A percentile compares a stretch with the other conserved stretches of the same genome.
Conservation (phyloP, 768 basidiomycete species). For the Tubosaeta sp. region DNA sequence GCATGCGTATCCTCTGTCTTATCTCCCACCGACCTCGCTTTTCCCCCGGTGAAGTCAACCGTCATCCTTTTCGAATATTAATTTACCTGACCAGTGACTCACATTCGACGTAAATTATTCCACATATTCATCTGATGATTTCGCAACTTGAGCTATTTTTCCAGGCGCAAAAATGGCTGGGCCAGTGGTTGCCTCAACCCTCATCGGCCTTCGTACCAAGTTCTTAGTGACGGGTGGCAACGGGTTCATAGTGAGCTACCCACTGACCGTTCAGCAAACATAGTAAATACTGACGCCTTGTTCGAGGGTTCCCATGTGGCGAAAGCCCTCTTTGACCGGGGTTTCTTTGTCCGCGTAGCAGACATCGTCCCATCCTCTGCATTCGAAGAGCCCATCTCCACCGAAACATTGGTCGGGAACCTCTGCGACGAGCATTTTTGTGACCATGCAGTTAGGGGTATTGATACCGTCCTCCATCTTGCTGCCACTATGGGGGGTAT, state of each 20-base stretch:
- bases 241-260: slow-evolving; percentile 47
- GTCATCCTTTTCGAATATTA: neutral
- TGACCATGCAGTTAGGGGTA: slow-evolving; percentile 34
- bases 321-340: slow-evolving; percentile 30
- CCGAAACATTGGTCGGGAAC: slow-evolving; percentile 42
- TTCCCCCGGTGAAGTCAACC: neutral
- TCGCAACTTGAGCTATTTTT: too few relatives aligned
- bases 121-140: neutral
- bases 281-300: neutral
- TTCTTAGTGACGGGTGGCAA: slow-evolving; percentile 48
- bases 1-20: neutral
- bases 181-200: neutral
- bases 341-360: slow-evolving; percentile 39
- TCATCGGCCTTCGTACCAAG: slow-evolving; percentile 2
- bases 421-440: slow-evolving; percentile 43
- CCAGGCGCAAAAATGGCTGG: neutral
- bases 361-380: slow-evolving; percentile 34
- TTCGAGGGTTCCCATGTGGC: slow-evolving; percentile 51
- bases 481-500: slow-evolving; percentile 64
- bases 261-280: neutral
- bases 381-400: slow-evolving; percentile 20
- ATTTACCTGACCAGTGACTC: neutral
- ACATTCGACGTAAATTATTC: neutral
- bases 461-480: slow-evolving; percentile 49
- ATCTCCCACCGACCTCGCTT: neutral